Evolutionary conservation across 2,329 filamentous ascomycete genomes (phyloP).

Genomic region (Fusarium sp.): DNA sequence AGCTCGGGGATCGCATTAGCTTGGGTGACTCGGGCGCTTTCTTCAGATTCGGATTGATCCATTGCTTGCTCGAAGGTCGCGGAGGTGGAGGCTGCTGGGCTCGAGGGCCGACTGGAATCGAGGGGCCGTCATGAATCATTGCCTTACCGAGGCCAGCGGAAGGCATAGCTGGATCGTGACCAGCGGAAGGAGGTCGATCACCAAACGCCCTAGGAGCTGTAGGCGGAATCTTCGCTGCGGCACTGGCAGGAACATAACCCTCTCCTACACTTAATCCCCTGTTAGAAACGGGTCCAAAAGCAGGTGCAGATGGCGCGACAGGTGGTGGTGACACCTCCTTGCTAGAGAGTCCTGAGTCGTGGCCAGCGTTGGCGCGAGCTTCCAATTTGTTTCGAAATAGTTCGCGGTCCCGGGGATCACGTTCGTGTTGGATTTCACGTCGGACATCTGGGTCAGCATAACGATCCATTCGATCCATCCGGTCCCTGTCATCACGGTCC

Average conservation of each 20-base stretch:
- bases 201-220: constrained; percentile 65
- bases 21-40: constrained; percentile 67
- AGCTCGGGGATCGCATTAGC: constrained; percentile 63
- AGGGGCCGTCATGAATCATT: constrained; percentile 57
- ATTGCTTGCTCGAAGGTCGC: constrained; percentile 70
- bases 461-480: constrained; percentile 58
- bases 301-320: constrained; percentile 68
- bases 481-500: constrained; percentile 68
- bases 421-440: constrained; percentile 62
- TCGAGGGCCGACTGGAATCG: constrained; percentile 67
- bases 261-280: constrained; percentile 55
- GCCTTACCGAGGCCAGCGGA: constrained; percentile 59
- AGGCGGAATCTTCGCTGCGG: constrained; percentile 63
- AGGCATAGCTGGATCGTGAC: constrained; percentile 52
- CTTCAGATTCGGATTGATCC: constrained; percentile 68
- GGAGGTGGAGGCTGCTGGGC: constrained; percentile 60
- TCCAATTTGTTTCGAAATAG: constrained; percentile 65
- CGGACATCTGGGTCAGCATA: constrained; percentile 56
- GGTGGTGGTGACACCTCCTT: constrained; percentile 70
- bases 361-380: constrained; percentile 59
- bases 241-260: constrained; percentile 46
- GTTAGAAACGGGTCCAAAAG: constrained; percentile 68
- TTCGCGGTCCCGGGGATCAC: constrained; percentile 61
- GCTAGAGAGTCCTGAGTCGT: constrained; percentile 61
- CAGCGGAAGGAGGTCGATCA: constrained; percentile 62